phyloP scores from a whole-genome alignment of 768 basidiomycete species.

The Trametes cubensis region DNA sequence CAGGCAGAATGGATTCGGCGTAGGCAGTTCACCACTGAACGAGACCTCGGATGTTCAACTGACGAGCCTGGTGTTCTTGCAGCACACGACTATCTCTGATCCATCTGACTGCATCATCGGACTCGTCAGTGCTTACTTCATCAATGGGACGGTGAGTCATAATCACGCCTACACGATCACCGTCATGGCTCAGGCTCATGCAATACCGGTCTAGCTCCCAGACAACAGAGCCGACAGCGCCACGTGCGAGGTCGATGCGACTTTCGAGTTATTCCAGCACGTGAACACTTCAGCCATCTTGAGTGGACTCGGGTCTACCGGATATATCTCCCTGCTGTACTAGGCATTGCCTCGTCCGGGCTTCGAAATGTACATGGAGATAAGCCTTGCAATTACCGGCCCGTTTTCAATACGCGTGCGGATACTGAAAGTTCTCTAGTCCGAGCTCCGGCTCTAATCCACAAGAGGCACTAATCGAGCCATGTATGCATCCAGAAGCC shows the following conservation, averaged over 20 bases:
- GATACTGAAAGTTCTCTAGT: too few species aligned
- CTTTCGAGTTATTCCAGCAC: conserved; percentile 7
- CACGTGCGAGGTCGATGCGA: not conserved
- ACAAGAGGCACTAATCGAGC: too few species aligned
- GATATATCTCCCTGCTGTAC: too few species aligned
- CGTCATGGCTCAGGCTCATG: not conserved
- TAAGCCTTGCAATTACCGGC: too few species aligned
- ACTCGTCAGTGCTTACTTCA: conserved; percentile 3
- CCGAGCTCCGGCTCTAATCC: too few species aligned
- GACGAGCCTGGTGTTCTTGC: not conserved
- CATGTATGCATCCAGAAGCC: too few species aligned
- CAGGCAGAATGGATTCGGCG: conserved; percentile 21
- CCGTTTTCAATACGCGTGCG: too few species aligned
- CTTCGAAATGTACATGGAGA: too few species aligned
- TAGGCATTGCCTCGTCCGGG: too few species aligned
- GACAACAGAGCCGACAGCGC: not conserved
- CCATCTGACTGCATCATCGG: conserved; percentile 12
- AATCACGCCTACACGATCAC: too few species aligned
- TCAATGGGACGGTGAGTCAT: conserved; percentile 3
- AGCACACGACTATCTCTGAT: conserved; percentile 3
- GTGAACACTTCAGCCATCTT: conserved; percentile 5
- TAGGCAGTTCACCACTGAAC: not conserved
- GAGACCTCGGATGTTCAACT: not conserved
- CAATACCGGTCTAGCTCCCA: conserved; percentile 13
- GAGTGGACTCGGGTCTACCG: too few species aligned